Evolutionary conservation across 164 flowering plant genomes (phyloP).

Genomic region (Magnolia sinica): DNA sequence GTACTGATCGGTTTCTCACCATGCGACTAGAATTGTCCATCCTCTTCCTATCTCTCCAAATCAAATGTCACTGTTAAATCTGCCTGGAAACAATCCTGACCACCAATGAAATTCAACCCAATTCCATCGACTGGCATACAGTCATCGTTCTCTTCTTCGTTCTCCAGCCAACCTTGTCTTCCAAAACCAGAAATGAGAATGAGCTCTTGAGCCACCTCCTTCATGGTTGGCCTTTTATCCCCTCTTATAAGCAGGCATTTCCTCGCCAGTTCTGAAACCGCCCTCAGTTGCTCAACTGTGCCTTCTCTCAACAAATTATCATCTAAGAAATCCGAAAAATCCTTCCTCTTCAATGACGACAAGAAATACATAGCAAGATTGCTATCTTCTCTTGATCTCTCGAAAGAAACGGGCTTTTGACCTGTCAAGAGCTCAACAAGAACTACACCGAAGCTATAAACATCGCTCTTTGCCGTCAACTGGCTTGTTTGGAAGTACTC

Average conservation of each 20-base stretch:
- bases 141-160: constrained; percentile 9
- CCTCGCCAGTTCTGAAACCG: constrained; percentile 11
- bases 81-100: constrained; percentile 6
- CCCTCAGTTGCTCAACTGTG: not conserved
- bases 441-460: constrained; percentile 46
- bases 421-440: constrained; percentile 37
- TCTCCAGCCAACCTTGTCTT: not conserved
- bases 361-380: constrained; percentile 27
- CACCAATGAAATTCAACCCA: not conserved
- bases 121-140: no score
- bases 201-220: constrained; percentile 18
- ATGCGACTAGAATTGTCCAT: no score
- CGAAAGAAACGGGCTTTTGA: constrained; percentile 17
- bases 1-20: no score
- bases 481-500: constrained; percentile 36
- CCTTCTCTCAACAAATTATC: constrained; percentile 14
- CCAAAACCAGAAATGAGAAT: constrained; percentile 4
- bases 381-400: constrained; percentile 8
- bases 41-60: not conserved
- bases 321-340: constrained; percentile 5
- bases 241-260: constrained; percentile 13
- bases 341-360: constrained; percentile 17
- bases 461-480: constrained; percentile 42
- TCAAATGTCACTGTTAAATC: constrained; percentile 12
- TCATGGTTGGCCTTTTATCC: constrained; percentile 18